Evolutionary conservation across 441 rosid species (phyloP), one percentile per base, ranked within the genome.

Genomic region (Populus hybrid): DNA sequence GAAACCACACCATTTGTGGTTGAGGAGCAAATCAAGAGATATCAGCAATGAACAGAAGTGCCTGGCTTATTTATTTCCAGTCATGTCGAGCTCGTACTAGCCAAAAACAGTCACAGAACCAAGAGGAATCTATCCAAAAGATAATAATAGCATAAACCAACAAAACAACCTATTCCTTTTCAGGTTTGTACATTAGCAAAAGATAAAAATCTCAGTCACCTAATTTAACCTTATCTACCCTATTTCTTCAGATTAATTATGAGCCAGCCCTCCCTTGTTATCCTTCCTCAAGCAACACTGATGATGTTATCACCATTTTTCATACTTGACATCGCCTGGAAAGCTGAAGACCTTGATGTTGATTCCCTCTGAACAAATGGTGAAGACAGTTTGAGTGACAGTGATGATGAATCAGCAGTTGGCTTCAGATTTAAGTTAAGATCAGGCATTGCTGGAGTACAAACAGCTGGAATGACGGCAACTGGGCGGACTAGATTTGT

Each of bases 271-370:
- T 70, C 11, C 72, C 69, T 77, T 76, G 64, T 36, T 78, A 50
- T 76, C 79, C 78, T 65, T 42, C 35, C 67, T 87, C 88, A 95
- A 80, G 94, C 92, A 54, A 95, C 95, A 63, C 85, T 86, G 75
- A 90, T 87, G 82, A 80, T 86, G 87, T 79, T 88, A 65, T 90
- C 95, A 81, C 93, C 91, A 66, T 83, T 86, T 70, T 79, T 85
- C 76, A 88, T 86, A 83, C 86, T 82, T 12, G 85, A 78, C 86
- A 81, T 85, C 81, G 77, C 80, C 82, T 84, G 79, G 73, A 88
- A 91, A 46, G 88, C 88, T 0, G 88, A 84, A 79, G 79, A 86
- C 81, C 86, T 86, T 5, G 88, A 67, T 0, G 92, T 78, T 2
- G 86, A 75, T 73, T 86, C 89, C 66, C 82, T 86, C 32, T 83